A percentile compares a stretch with the other conserved stretches of the same genome.
phyloP scores from a whole-genome alignment of 768 basidiomycete species.

The Psilocybe tampanensis region DNA sequence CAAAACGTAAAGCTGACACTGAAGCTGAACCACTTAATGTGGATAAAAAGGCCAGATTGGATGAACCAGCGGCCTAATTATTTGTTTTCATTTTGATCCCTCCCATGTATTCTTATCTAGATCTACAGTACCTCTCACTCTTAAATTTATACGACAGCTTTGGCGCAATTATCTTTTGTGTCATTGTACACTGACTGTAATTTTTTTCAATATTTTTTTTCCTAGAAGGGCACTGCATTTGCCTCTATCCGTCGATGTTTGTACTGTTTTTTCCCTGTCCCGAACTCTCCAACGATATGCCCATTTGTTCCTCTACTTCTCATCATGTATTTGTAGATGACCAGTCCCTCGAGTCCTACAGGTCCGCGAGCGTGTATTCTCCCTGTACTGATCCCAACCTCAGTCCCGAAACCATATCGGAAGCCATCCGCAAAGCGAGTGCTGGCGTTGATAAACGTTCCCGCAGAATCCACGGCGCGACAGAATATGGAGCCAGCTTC shows the following conservation, averaged over 20 bases:
- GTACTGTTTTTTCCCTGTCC: slow-evolving; percentile 72
- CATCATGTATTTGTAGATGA: slow-evolving; percentile 96
- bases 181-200: too few relatives aligned
- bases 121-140: slow-evolving; percentile 11
- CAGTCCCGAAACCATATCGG: slow-evolving; percentile 95
- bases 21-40: slow-evolving; percentile 46
- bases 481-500: slow-evolving; percentile 71
- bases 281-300: slow-evolving; percentile 89
- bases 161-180: too few relatives aligned
- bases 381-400: slow-evolving; percentile 97
- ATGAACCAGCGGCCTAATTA: slow-evolving; percentile 32
- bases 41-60: slow-evolving; percentile 71
- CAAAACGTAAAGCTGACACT: slow-evolving; percentile 75
- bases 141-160: too few relatives aligned
- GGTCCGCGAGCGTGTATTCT: slow-evolving; percentile 96
- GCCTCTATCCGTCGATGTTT: slow-evolving; percentile 60
- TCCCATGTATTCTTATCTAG: slow-evolving; percentile 11
- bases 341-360: slow-evolving; percentile 90
- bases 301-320: slow-evolving; percentile 73
- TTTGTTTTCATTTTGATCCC: background rate
- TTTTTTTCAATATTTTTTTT: slow-evolving; percentile 1
- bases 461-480: slow-evolving; percentile 87
- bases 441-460: slow-evolving; percentile 93
- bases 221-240: slow-evolving; percentile 45
- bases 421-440: slow-evolving; percentile 98